Percentiles rank a stretch among this genome's conserved stretches.
phyloP scores from a whole-genome alignment of 306 rosid genomes.

The Senna tora region DNA sequence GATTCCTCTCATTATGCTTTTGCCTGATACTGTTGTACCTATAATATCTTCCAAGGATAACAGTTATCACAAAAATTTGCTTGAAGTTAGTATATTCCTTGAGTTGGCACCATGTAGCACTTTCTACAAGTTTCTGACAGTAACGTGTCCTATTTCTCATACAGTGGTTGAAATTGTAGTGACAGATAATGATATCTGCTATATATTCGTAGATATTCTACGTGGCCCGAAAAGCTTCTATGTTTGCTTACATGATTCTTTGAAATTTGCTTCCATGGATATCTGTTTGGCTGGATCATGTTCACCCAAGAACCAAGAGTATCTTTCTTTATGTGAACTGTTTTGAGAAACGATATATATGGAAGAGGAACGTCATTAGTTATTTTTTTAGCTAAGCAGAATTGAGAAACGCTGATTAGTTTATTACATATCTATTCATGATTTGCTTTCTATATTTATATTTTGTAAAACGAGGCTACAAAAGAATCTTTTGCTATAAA shows the following conservation, averaged over 20 bases:
- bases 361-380: background rate
- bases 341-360: background rate
- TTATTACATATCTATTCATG: background rate
- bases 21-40: background rate
- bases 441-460: background rate
- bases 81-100: background rate
- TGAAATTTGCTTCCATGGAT: slow-evolving; percentile 8
- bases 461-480: too few species aligned
- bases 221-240: background rate
- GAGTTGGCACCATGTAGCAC: background rate
- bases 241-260: background rate
- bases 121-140: background rate
- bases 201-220: background rate
- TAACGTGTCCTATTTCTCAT: background rate
- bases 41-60: background rate
- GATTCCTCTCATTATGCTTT: background rate
- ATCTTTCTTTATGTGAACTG: background rate
- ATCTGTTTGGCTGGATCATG: background rate
- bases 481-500: too few species aligned
- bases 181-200: background rate
- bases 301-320: background rate
- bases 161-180: background rate
- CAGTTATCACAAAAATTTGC: background rate
- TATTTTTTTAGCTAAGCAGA: background rate
- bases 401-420: background rate